Conservation (phyloP, 257 asterid genomes). For the Misopates orontium region DNA sequence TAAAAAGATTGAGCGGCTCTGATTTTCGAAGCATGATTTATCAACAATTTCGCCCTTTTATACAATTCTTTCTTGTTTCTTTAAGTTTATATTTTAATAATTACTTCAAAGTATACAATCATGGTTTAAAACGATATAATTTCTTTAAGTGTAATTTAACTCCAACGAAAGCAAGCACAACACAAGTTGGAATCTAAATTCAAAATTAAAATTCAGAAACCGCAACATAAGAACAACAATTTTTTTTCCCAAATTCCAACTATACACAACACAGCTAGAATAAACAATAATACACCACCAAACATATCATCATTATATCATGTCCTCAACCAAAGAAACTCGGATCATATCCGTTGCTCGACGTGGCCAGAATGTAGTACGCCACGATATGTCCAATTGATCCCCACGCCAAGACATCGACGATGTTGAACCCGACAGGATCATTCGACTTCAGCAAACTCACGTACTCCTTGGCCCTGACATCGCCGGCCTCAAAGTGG, state of each 20-base stretch:
- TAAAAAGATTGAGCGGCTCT: too few species aligned
- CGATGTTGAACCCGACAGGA: slow-evolving; percentile 93
- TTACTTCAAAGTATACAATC: too few species aligned
- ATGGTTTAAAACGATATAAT: too few species aligned
- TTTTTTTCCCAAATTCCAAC: too few species aligned
- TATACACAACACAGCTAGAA: neutral
- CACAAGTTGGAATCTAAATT: neutral
- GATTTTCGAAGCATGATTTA: too few species aligned
- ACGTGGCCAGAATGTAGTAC: slow-evolving; percentile 87
- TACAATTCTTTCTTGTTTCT: too few species aligned
- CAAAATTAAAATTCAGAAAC: neutral
- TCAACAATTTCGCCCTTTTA: too few species aligned
- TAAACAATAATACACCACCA: neutral
- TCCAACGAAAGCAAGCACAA: neutral
- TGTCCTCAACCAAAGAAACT: slow-evolving; percentile 49
- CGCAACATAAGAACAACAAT: neutral
- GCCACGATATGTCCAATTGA: slow-evolving; percentile 96
- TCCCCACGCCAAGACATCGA: slow-evolving; percentile 95
- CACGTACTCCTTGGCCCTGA: slow-evolving; percentile 88
- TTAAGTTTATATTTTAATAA: too few species aligned
- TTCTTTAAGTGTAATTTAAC: neutral
- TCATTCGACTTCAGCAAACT: slow-evolving; percentile 90
- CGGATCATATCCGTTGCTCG: slow-evolving; percentile 95
- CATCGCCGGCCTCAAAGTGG: slow-evolving; percentile 92
- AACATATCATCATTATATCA: neutral